Evolutionary conservation across 164 flowering plant genomes (phyloP), one percentile per base, ranked within the genome.

Genomic region (Kingdonia uniflora): DNA sequence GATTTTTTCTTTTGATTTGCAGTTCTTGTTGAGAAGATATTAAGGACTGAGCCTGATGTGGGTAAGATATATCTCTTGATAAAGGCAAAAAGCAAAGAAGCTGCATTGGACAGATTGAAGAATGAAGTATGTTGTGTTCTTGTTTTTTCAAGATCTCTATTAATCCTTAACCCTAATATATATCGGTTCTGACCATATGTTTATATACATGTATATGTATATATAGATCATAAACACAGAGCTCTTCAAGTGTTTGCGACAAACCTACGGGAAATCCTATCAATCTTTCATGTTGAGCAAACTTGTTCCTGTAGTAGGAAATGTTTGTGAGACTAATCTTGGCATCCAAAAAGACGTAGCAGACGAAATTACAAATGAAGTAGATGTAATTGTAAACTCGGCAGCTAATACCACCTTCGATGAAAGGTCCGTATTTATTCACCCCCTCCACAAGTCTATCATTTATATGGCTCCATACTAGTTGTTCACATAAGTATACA

Each of bases 331-430:
- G 40, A 42, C 74, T 19, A 71, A 78, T 65, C 84, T 92, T 26
- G 98, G 94, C 15, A 25, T 88, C 17, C 79, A 78, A 42, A 66
- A 52, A 43, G 71, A 71, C 19, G 25, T 68, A 48, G 73, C 74
- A 11, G 56, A 70, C 56, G 33, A 54, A 46, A 73, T 88, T 41
- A 68, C 80, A 5, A 62, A 68, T 42, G 84, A 84, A 48, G 85
- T 92, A 6, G 86, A 92, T 49, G 55, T 86, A 19, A 80, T 88
- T 37, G 72, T 92, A 8, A 88, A 92, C 42, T 88, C 95, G 20
- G 94, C 99, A 7, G 97, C 97, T 7, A 92, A 75, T 66, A 92
- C 98, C 33, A 85, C 95, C 44, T 88, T 88, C 45, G 89, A 88
- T 58, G 97, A 86, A 70, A 86, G 99, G 99, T 87, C 33, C 8